Conservation (phyloP, 805 yeast species). For the Ogataea thermomethanolica region DNA sequence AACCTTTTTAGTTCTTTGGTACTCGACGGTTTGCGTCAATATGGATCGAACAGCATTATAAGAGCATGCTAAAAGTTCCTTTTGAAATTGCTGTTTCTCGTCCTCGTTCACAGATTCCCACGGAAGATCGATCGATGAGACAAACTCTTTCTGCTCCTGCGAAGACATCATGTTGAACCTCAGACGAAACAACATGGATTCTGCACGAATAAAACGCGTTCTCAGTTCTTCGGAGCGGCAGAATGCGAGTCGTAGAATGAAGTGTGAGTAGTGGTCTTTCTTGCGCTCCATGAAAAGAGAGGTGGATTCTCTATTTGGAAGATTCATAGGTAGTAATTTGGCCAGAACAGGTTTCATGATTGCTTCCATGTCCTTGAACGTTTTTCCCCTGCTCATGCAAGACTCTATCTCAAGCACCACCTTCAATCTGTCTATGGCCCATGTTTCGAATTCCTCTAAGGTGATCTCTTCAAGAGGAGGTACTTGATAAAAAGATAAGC, state of each 20-base stretch:
- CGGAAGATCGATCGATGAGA: conserved; percentile 60
- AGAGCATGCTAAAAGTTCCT: conserved; percentile 54
- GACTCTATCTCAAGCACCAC: conserved; percentile 83
- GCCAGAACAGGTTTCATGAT: conserved; percentile 63
- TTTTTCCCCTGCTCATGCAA: conserved; percentile 59
- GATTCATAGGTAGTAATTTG: conserved; percentile 60
- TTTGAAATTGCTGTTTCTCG: conserved; percentile 52
- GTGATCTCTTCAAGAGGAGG: conserved; percentile 89
- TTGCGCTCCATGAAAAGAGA: conserved; percentile 55
- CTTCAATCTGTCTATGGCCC: conserved; percentile 92
- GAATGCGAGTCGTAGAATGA: conserved; percentile 81
- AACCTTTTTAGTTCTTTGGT: conserved; percentile 31
- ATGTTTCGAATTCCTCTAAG: conserved; percentile 84
- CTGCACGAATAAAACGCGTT: conserved; percentile 73
- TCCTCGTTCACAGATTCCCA: conserved; percentile 65
- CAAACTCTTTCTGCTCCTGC: conserved; percentile 67
- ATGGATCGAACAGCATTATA: conserved; percentile 39
- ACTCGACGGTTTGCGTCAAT: conserved; percentile 33
- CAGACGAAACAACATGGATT: conserved; percentile 66
- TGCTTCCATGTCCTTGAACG: conserved; percentile 60
- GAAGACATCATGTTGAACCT: conserved; percentile 64
- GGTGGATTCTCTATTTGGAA: conserved; percentile 39
- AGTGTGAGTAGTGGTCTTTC: conserved; percentile 93
- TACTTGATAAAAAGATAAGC: conserved; percentile 68
- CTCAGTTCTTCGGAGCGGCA: conserved; percentile 84